Percentiles rank a stretch among this genome's conserved stretches.
Evolutionary conservation across 148 eudicot species (phyloP).

Genomic region (Heliosperma pusillum): DNA sequence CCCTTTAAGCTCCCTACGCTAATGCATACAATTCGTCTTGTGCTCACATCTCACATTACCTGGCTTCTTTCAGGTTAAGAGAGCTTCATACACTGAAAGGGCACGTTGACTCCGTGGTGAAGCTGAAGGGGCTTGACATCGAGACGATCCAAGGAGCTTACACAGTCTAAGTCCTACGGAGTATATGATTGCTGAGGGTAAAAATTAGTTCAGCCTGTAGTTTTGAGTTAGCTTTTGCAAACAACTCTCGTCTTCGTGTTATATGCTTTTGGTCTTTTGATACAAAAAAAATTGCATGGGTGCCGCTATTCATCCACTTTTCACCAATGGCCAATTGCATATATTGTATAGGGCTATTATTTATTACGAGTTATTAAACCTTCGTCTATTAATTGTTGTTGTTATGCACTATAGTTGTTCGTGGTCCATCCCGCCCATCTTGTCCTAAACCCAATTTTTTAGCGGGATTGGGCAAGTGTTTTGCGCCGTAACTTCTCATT

Average conservation of each 20-base stretch:
- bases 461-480: no score
- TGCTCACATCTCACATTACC: conserved; percentile 2
- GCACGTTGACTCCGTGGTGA: conserved; percentile 44
- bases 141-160: conserved; percentile 45
- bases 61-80: conserved; percentile 28
- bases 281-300: conserved; percentile 16
- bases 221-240: conserved; percentile 29
- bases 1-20: no score
- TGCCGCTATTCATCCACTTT: conserved; percentile 13
- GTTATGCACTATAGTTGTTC: neutral
- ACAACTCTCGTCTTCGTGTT: conserved; percentile 21
- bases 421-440: neutral
- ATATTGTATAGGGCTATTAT: conserved; percentile 8
- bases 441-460: no score
- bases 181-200: conserved; percentile 25
- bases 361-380: conserved; percentile 2
- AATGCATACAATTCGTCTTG: neutral
- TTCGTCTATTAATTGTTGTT: neutral
- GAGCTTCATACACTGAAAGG: conserved; percentile 45
- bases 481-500: no score
- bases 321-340: conserved; percentile 10
- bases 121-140: conserved; percentile 41
- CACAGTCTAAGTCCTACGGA: conserved; percentile 26
- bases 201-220: conserved; percentile 36
- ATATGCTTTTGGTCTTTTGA: conserved; percentile 25